Conservation (phyloP, 2,329 filamentous ascomycete genomes). For the Fusarium brevicatenulatum region DNA sequence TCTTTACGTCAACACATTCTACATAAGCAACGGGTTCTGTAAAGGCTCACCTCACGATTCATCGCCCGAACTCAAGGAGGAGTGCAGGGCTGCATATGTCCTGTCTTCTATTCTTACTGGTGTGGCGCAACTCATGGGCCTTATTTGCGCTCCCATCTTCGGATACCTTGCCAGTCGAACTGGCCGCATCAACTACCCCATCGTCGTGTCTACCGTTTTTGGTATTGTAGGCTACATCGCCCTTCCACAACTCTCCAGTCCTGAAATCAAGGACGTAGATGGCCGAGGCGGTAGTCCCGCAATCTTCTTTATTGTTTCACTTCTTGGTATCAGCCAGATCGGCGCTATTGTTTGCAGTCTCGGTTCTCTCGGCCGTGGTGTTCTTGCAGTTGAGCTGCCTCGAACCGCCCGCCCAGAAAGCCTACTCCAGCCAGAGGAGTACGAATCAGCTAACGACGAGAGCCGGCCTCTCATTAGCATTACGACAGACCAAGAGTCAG, state of each 20-base stretch:
- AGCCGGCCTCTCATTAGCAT: slow-evolving; percentile 52
- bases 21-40: slow-evolving; percentile 83
- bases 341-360: slow-evolving; percentile 96
- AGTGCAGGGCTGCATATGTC: slow-evolving; percentile 87
- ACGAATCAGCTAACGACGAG: slow-evolving; percentile 54
- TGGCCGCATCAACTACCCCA: slow-evolving; percentile 74
- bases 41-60: slow-evolving; percentile 71
- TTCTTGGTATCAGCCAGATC: slow-evolving; percentile 93
- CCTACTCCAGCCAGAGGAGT: slow-evolving; percentile 49
- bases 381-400: slow-evolving; percentile 66
- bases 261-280: slow-evolving; percentile 73
- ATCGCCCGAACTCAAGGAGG: slow-evolving; percentile 80
- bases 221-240: slow-evolving; percentile 82
- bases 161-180: slow-evolving; percentile 83
- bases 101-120: slow-evolving; percentile 89
- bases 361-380: slow-evolving; percentile 84
- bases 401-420: slow-evolving; percentile 37
- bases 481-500: slow-evolving; percentile 46
- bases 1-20: slow-evolving; percentile 91
- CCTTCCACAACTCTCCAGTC: slow-evolving; percentile 81
- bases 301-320: slow-evolving; percentile 79
- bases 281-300: slow-evolving; percentile 73
- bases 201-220: slow-evolving; percentile 75
- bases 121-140: slow-evolving; percentile 85
- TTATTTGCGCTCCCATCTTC: slow-evolving; percentile 87